phyloP scores from a whole-genome alignment of 352 stramenopile species.

The Globisporangium alternatum region DNA sequence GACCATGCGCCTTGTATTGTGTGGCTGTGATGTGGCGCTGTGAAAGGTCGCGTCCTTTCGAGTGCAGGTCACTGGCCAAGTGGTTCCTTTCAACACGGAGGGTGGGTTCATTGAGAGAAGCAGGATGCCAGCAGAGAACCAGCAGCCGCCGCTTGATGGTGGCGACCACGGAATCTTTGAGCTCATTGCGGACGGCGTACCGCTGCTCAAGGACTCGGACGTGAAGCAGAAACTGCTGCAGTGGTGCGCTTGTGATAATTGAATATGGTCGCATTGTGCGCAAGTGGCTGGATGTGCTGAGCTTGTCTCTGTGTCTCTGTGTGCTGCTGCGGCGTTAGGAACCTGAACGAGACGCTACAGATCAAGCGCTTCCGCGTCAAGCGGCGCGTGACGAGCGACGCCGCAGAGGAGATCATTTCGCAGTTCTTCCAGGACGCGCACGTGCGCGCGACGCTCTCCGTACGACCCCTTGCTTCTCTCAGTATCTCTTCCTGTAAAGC shows the following conservation, averaged over 20 bases:
- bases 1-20: not conserved
- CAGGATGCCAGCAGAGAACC: slow-evolving; percentile 1
- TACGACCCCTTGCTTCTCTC: slow-evolving; percentile 18
- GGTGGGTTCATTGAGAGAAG: not conserved
- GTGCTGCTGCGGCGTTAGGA: slow-evolving; percentile 27
- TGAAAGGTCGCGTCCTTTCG: not conserved
- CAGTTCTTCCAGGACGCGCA: slow-evolving; percentile 52
- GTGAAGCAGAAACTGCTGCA: slow-evolving; percentile 76
- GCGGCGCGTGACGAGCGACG: slow-evolving; percentile 32
- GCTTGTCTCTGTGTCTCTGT: not conserved
- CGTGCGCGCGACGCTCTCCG: slow-evolving; percentile 29
- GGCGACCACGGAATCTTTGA: slow-evolving; percentile 28
- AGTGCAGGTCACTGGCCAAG: not conserved
- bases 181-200: slow-evolving; percentile 40
- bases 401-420: slow-evolving; percentile 40
- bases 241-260: slow-evolving; percentile 27
- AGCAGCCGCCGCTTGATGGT: not conserved
- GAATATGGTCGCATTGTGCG: not conserved
- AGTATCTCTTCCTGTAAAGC: not conserved
- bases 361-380: slow-evolving; percentile 63
- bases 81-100: not conserved
- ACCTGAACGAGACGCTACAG: slow-evolving; percentile 53
- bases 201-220: slow-evolving; percentile 40
- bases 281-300: not conserved
- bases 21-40: not conserved